phyloP scores from a whole-genome alignment of 768 basidiomycete species.

The Amanita thiersii region DNA sequence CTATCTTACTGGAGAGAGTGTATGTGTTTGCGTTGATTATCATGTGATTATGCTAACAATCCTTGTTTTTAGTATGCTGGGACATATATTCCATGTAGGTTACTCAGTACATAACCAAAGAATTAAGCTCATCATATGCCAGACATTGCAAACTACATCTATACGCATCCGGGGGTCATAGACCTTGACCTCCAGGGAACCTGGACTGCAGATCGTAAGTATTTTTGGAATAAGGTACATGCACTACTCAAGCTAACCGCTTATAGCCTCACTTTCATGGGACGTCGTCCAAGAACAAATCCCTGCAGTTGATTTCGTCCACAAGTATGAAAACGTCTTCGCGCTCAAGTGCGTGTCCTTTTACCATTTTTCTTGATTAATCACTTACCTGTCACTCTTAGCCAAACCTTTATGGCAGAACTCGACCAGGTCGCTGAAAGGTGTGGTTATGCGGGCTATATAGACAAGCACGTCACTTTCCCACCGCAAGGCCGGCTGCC shows the following conservation, averaged over 20 bases:
- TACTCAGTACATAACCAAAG: background rate
- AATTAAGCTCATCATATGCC: constrained; percentile 2
- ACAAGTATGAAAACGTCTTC: constrained; percentile 65
- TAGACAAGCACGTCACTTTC: constrained; percentile 53
- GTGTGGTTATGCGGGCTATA: constrained; percentile 63
- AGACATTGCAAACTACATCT: constrained; percentile 77
- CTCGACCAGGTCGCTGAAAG: constrained; percentile 41
- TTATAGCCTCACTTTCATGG: constrained; percentile 49
- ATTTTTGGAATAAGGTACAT: background rate
- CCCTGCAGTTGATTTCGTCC: constrained; percentile 66
- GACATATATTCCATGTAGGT: constrained; percentile 47
- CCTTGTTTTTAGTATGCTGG: constrained; percentile 53
- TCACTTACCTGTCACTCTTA: constrained; percentile 15
- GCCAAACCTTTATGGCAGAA: constrained; percentile 52
- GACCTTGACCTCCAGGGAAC: constrained; percentile 59
- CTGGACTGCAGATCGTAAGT: constrained; percentile 67
- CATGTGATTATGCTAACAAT: constrained; percentile 1
- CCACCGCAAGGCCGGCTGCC: constrained; percentile 64
- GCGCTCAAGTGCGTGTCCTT: constrained; percentile 51
- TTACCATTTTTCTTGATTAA: background rate
- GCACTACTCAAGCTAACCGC: background rate
- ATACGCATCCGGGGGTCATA: constrained; percentile 42
- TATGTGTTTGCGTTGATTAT: constrained; percentile 25
- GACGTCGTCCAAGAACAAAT: constrained; percentile 60
- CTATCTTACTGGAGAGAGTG: constrained; percentile 68